Evolutionary conservation across 345 rosid genomes (phyloP).

Genomic region (Populus davidiana): DNA sequence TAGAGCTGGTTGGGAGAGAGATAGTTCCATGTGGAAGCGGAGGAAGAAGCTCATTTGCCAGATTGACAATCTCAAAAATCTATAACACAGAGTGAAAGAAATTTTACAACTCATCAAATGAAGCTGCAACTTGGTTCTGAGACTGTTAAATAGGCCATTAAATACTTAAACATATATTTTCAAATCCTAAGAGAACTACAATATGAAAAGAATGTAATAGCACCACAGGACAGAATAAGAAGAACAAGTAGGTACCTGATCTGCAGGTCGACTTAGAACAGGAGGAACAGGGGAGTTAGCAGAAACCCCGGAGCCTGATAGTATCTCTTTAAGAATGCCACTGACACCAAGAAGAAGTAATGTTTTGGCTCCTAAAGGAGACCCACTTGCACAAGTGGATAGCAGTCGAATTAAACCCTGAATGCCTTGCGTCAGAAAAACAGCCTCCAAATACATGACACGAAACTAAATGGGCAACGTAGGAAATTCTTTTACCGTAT

Average conservation of each 20-base stretch:
- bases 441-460: constrained; percentile 9
- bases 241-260: constrained; percentile 57
- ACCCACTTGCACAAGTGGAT: constrained; percentile 97
- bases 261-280: constrained; percentile 90
- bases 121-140: not conserved
- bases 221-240: not conserved
- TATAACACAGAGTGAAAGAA: constrained; percentile 22
- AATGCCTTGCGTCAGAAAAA: constrained; percentile 30
- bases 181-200: not conserved
- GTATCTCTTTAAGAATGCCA: constrained; percentile 85
- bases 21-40: constrained; percentile 90
- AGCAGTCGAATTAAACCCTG: constrained; percentile 96
- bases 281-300: constrained; percentile 81
- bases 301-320: constrained; percentile 82
- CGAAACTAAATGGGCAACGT: not conserved
- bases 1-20: constrained; percentile 75
- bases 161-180: not conserved
- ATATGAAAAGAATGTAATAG: not conserved
- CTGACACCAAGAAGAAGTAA: constrained; percentile 91
- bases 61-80: constrained; percentile 98
- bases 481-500: constrained; percentile 56
- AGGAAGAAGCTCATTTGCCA: constrained; percentile 98
- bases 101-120: not conserved
- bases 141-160: not conserved
- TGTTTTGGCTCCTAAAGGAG: constrained; percentile 90